phyloP scores from a whole-genome alignment of 352 stramenopile genomes.

The Pythium plurisporium region DNA sequence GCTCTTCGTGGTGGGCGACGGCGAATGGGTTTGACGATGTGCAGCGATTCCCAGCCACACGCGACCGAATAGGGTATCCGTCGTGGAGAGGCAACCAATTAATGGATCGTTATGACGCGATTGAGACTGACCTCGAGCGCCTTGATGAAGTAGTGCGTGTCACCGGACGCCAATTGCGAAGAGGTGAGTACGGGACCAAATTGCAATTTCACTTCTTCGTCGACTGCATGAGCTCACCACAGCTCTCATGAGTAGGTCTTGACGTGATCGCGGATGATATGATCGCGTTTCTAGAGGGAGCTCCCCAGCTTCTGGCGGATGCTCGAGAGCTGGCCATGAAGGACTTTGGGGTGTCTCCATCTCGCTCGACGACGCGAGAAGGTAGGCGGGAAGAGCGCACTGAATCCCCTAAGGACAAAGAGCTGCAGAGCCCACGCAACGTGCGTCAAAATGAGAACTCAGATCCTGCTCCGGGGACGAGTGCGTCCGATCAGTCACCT shows the following conservation, averaged over 20 bases:
- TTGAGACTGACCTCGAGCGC: conserved; percentile 52
- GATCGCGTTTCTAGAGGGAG: conserved; percentile 34
- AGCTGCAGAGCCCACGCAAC: neutral
- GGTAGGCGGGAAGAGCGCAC: neutral
- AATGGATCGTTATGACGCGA: conserved; percentile 34
- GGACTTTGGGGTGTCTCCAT: conserved; percentile 20
- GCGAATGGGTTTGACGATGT: no score
- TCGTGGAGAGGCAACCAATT: conserved; percentile 12
- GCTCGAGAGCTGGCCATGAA: conserved; percentile 55
- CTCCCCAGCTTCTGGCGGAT: conserved; percentile 31
- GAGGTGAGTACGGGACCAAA: conserved; percentile 25
- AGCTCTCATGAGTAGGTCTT: conserved; percentile 19
- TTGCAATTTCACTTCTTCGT: neutral
- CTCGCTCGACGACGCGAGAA: neutral
- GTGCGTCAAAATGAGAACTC: no score
- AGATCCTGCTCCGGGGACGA: no score
- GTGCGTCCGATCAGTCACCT: no score
- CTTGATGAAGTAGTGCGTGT: conserved; percentile 48
- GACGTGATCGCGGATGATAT: conserved; percentile 40
- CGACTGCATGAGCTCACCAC: neutral
- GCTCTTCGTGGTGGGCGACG: neutral
- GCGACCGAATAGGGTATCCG: neutral
- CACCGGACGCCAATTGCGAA: conserved; percentile 35
- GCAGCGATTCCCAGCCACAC: neutral
- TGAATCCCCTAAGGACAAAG: neutral